A percentile compares a stretch with the other conserved stretches of the same genome.
phyloP scores from a whole-genome alignment of 257 asterid species.

The Nicotiana knightiana region DNA sequence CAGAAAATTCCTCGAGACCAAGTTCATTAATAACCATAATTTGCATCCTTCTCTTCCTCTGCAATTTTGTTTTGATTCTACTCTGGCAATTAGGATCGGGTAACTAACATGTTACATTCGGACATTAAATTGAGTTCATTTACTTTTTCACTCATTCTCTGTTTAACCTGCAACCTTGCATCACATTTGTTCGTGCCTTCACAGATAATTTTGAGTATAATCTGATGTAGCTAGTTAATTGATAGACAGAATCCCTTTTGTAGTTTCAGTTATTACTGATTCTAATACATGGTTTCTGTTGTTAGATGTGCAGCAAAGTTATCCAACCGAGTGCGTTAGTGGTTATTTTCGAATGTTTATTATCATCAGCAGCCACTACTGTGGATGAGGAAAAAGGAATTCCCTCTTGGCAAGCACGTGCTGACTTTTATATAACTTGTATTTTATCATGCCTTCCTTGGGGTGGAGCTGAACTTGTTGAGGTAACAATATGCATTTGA shows the following conservation, averaged over 20 bases:
- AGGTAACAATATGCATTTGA: conserved; percentile 39
- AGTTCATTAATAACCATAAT: neutral
- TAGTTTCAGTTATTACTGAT: neutral
- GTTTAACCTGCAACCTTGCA: neutral
- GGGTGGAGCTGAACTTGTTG: conserved; percentile 97
- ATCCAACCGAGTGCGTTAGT: conserved; percentile 80
- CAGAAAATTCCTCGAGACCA: neutral
- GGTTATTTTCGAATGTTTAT: conserved; percentile 71
- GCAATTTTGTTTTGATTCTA: neutral
- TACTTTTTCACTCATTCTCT: neutral
- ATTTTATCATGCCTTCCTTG: conserved; percentile 92
- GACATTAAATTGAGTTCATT: conserved; percentile 2
- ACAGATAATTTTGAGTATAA: neutral
- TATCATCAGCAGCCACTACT: conserved; percentile 94
- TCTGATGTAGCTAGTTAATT: neutral
- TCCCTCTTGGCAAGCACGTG: conserved; percentile 98
- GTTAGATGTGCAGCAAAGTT: conserved; percentile 99
- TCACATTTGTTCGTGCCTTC: neutral
- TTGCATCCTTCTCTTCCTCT: neutral
- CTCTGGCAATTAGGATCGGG: neutral
- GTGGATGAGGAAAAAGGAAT: conserved; percentile 97
- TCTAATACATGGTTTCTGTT: neutral
- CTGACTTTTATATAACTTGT: conserved; percentile 86
- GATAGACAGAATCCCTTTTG: neutral
- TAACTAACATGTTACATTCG: neutral